These are phyloP conservation scores for Saksenaea oblongispora DNA, from an alignment of 371 early-diverging fungal species.

Conservation along the genomic window DNA sequence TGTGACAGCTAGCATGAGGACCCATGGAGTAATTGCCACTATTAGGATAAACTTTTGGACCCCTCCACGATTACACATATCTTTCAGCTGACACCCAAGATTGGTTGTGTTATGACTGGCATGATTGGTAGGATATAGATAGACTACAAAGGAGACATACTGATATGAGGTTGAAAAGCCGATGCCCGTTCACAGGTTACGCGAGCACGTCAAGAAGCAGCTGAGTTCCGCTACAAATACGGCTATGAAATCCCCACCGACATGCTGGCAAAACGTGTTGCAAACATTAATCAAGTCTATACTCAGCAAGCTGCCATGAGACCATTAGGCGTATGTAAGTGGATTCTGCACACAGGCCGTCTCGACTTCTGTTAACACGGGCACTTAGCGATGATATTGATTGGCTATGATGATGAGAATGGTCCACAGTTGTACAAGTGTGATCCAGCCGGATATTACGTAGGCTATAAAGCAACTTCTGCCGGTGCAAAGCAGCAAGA, in stretches of 20 bases:
- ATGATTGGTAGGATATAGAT: slow-evolving; percentile 65
- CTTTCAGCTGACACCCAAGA: slow-evolving; percentile 89
- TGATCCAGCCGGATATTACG: slow-evolving; percentile 98
- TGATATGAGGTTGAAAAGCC: slow-evolving; percentile 45
- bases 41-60: slow-evolving; percentile 94
- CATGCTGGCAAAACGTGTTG: slow-evolving; percentile 96
- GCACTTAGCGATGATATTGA: slow-evolving; percentile 89
- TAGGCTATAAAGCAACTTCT: slow-evolving; percentile 94
- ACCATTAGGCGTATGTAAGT: slow-evolving; percentile 94
- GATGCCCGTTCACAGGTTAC: slow-evolving; percentile 94
- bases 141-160: neutral
- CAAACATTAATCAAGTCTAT: slow-evolving; percentile 97
- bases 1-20: neutral
- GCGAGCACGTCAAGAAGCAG: slow-evolving; percentile 94
- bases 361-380: neutral
- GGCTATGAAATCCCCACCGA: slow-evolving; percentile 98
- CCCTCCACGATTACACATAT: slow-evolving; percentile 92
- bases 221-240: slow-evolving; percentile 97
- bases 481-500: slow-evolving; percentile 99
- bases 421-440: slow-evolving; percentile 97
- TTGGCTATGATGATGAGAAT: slow-evolving; percentile 93
- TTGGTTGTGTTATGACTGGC: slow-evolving; percentile 98
- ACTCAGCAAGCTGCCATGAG: slow-evolving; percentile 99
- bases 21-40: neutral
- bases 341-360: neutral